A percentile compares a stretch with the other conserved stretches of the same genome.
These are phyloP conservation scores for Myrica gale DNA, from an alignment of 306 rosid genomes.

Conservation along the genomic window DNA sequence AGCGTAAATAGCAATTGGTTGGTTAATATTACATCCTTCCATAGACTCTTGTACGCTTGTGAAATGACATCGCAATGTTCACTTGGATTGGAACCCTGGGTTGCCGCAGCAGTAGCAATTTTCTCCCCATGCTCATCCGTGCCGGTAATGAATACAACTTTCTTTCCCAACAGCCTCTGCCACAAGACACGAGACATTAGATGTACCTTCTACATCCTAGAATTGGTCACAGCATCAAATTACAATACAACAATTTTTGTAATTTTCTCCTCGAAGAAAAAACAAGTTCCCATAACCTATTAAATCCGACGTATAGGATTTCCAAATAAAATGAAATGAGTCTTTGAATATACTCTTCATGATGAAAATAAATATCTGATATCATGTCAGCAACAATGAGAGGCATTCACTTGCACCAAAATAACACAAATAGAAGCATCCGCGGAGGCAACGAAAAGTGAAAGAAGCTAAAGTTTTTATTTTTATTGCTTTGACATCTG, in stretches of 20 bases:
- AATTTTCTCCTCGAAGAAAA: background rate
- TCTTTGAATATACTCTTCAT: background rate
- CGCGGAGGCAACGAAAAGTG: no score
- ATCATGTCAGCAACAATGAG: no score
- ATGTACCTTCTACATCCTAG: slow-evolving; percentile 4
- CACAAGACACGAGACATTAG: slow-evolving; percentile 25
- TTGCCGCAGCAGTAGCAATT: slow-evolving; percentile 83
- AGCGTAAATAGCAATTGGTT: slow-evolving; percentile 10
- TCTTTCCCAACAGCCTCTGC: slow-evolving; percentile 74
- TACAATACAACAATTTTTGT: background rate
- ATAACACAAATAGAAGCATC: background rate
- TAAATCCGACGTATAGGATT: background rate
- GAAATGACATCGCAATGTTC: slow-evolving; percentile 87
- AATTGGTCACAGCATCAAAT: background rate
- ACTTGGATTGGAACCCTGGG: slow-evolving; percentile 61
- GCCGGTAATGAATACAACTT: slow-evolving; percentile 81
- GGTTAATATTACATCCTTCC: slow-evolving; percentile 67
- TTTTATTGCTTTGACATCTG: background rate
- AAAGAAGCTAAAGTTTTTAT: no score
- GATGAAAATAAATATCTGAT: background rate
- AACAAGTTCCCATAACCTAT: background rate
- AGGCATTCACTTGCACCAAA: no score
- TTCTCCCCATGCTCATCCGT: slow-evolving; percentile 98
- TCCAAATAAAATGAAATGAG: background rate
- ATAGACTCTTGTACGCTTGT: slow-evolving; percentile 62